Evolutionary conservation across 2,329 filamentous ascomycete genomes (phyloP), one percentile per base, ranked within the genome.

Genomic region (Coniochaeta hoffmannii): DNA sequence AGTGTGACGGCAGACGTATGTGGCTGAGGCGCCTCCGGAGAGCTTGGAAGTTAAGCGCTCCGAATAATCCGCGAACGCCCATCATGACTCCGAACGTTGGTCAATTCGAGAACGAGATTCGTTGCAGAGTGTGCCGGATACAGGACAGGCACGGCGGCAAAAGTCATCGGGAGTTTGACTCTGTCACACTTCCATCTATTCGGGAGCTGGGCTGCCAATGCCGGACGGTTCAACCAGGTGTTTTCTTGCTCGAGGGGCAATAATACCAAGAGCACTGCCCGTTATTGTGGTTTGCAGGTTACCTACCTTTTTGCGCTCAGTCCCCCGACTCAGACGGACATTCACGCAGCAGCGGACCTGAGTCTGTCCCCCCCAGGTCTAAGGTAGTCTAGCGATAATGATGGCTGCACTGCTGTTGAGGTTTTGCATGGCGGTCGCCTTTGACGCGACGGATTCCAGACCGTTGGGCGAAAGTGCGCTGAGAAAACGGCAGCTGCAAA

Each of bases 231-330:
- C 14, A 41, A 46, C 22, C 41, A 46, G 41, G 24, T 28, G 24
- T n/a, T n/a, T n/a, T n/a, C n/a, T n/a, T n/a, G 41, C 41, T 46
- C 19, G 26, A 28, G 41, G 19, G 41, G 28, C 28, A 8, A 34
- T 15, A 51, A 34, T 51, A 51, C 49, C 49, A 51, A 51, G 49
- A 51, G 49, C 49, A 51, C 49, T 51, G 49, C 49, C 49, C 49
- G n/a, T 51, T 50, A 30, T 32, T 50, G 19, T 46, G 41, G 41
- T 46, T 36, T 36, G n/a, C n/a, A n/a, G n/a, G n/a, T n/a, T n/a
- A n/a, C n/a, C n/a, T n/a, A n/a, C n/a, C n/a, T n/a, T n/a, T n/a
- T n/a, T n/a, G n/a, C n/a, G n/a, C n/a, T n/a, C n/a, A n/a, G n/a
- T n/a, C n/a, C n/a, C n/a, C n/a, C n/a, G n/a, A n/a, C n/a, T n/a